Conservation (phyloP, 75 land plant genomes). For the Selaginella tamariscina region DNA sequence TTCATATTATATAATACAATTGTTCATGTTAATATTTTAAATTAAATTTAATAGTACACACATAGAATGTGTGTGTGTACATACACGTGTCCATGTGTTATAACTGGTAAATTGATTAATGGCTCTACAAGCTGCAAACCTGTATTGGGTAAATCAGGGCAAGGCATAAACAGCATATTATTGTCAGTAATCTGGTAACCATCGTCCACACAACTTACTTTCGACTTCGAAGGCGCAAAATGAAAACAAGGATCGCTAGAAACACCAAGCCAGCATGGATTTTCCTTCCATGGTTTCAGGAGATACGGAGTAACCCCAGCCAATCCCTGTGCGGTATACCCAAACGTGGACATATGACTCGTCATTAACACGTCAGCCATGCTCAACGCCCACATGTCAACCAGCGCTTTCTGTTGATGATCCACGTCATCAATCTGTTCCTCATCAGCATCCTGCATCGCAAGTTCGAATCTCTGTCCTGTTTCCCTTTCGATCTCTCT, state of each 20-base stretch:
- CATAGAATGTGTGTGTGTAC: no score
- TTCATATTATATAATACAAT: no score
- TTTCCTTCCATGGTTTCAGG: slow-evolving; percentile 20
- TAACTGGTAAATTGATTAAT: not conserved
- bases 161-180: not conserved
- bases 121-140: slow-evolving; percentile 13
- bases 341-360: slow-evolving; percentile 1
- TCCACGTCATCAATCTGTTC: not conserved
- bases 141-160: slow-evolving; percentile 18
- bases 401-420: not conserved
- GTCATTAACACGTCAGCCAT: not conserved
- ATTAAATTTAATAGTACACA: no score
- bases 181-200: not conserved
- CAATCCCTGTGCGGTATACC: not conserved
- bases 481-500: slow-evolving; percentile 11
- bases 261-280: slow-evolving; percentile 13
- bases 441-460: slow-evolving; percentile 10
- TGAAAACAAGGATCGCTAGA: slow-evolving; percentile 22
- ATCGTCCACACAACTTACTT: not conserved
- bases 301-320: slow-evolving; percentile 13
- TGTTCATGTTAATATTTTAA: no score
- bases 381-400: not conserved
- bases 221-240: slow-evolving; percentile 14
- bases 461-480: slow-evolving; percentile 15
- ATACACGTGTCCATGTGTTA: no score